Base-by-base conservation (phyloP, 768 basidiomycete species). In the Amanita subjunquillea region DNA sequence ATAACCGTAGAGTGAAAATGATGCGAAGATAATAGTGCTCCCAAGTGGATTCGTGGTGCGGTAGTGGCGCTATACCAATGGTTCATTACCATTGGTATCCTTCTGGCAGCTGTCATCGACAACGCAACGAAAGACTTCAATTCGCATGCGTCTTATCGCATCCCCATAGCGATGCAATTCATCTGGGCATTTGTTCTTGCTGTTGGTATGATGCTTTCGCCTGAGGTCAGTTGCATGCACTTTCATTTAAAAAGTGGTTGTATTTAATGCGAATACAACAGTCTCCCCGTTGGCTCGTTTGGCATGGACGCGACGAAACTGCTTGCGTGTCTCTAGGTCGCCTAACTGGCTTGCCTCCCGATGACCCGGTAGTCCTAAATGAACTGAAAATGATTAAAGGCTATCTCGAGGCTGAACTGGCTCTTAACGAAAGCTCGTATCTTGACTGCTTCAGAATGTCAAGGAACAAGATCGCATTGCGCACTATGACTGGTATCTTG, bases 401-500 rank as follows among this genome's bases (percentile, higher is more conserved):
- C 54, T 83, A 83, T 60, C 74, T 82, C 42, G 74, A 81, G 57
- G 72, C 76, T 37, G 90, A 92, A 67, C 66, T 72, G 50, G 74
- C 72, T 29, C 66, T 82, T 40, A 83, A 83, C 49, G 73, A 77
- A 59, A 71, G 71, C 38, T 74, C 75, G 3, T 94, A 87, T 72
- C 59, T 76, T 56, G 82, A 87, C 60, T 73, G 71, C 58, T 75
- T 76, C 65, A 71, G 57, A 60, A 72, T 75, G 61, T 79, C 75
- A 67, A 74, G 80, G 58, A 89, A 87, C 65, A 73, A 66, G 62
- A 72, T 74, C 59, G 60, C 76, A 41, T 78, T 84, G 62, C 82
- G 88, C 55, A 91, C 87, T n/a, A 72, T 85, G 63, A 83, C 86
- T 36, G 91, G 91, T 60, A 87, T 89, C 58, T 80, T 82, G 64